Conservation (phyloP, 805 yeast species). For the Ogataea glucozyma region DNA sequence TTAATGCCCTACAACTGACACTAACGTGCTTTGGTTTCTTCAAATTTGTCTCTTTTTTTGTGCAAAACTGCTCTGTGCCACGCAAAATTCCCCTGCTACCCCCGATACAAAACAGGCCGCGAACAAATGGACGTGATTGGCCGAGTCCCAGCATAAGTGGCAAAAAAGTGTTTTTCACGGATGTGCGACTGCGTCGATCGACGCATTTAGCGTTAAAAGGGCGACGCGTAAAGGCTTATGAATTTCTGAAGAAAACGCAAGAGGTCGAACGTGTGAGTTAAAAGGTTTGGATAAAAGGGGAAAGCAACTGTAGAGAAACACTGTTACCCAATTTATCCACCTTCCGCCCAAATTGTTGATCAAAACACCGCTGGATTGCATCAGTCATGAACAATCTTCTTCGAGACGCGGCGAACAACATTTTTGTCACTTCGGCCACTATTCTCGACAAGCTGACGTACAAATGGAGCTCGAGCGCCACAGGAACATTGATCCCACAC, state of each 20-base stretch:
- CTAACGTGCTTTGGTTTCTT: background rate
- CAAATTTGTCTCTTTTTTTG: background rate
- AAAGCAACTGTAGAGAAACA: too few relatives aligned
- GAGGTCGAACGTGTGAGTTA: too few relatives aligned
- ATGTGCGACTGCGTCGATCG: constrained; percentile 21
- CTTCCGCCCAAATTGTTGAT: too few relatives aligned
- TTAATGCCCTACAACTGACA: background rate
- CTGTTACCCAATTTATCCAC: too few relatives aligned
- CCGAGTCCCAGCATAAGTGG: constrained; percentile 4
- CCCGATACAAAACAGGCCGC: constrained; percentile 8
- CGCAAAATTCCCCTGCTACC: constrained; percentile 7
- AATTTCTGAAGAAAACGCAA: too few relatives aligned
- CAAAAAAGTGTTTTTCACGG: constrained; percentile 3
- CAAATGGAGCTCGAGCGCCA: constrained; percentile 26
- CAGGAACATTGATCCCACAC: constrained; percentile 30
- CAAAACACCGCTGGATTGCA: too few relatives aligned
- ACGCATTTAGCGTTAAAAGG: constrained; percentile 3
- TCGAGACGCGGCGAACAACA: constrained; percentile 34
- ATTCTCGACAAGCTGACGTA: constrained; percentile 35
- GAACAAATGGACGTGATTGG: constrained; percentile 16
- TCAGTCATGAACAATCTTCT: constrained; percentile 31
- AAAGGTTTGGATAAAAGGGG: too few relatives aligned
- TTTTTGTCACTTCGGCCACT: constrained; percentile 36
- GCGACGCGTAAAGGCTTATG: too few relatives aligned
- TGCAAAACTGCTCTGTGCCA: constrained; percentile 3